Conservation (phyloP, 2,329 filamentous ascomycete genomes). For the Colletotrichum gigasporum region DNA sequence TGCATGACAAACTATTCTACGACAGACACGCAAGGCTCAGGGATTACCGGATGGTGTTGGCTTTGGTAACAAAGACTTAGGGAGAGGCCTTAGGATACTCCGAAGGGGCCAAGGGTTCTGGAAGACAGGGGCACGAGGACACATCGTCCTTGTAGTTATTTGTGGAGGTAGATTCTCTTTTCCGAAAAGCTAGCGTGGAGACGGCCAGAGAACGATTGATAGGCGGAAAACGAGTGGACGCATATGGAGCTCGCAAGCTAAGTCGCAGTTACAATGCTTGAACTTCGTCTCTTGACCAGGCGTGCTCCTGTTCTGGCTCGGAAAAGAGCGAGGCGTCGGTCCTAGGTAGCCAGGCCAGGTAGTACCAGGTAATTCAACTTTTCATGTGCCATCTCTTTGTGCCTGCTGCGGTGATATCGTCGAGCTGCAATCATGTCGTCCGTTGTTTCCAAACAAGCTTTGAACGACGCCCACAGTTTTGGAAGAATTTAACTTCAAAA, state of each 20-base stretch:
- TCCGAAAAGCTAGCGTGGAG: constrained; percentile 8
- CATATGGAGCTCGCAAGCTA: constrained; percentile 11
- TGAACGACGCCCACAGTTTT: too few species aligned
- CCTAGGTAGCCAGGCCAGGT: constrained; percentile 28
- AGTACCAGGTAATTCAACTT: constrained; percentile 29
- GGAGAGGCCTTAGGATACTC: constrained; percentile 6
- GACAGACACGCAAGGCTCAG: constrained; percentile 30
- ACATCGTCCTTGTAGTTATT: background rate
- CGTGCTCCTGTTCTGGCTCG: constrained; percentile 12
- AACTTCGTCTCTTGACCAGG: constrained; percentile 14
- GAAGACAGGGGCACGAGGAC: background rate
- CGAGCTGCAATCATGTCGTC: too few species aligned
- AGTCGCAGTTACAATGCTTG: constrained; percentile 15
- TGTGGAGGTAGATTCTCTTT: constrained; percentile 14
- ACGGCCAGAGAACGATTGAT: constrained; percentile 1
- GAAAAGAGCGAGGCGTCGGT: constrained; percentile 24
- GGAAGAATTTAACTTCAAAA: too few species aligned
- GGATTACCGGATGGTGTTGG: constrained; percentile 26
- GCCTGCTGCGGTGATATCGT: background rate
- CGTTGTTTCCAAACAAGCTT: too few species aligned
- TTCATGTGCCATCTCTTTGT: background rate
- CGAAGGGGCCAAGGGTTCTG: background rate
- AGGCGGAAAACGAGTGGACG: constrained; percentile 9
- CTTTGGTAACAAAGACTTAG: constrained; percentile 12
- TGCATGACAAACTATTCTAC: constrained; percentile 26